Percentiles rank a stretch among this genome's conserved stretches.
Evolutionary conservation across 208 protist species (phyloP).

Genomic region (Acanthamoeba culbertsoni): DNA sequence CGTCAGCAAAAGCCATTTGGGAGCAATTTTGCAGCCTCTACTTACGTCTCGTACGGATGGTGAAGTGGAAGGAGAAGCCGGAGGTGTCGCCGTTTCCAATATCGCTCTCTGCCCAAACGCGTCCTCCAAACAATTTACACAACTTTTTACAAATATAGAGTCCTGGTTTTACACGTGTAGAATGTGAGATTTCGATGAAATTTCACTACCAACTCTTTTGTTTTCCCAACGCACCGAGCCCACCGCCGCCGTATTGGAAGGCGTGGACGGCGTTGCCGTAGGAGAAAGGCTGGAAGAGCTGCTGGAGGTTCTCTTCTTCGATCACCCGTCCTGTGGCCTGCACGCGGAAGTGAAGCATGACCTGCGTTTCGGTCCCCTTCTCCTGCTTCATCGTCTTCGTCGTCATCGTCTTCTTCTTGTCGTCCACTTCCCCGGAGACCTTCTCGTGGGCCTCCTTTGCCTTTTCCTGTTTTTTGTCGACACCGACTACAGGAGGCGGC

Average conservation of each 20-base stretch:
- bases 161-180: too few relatives aligned
- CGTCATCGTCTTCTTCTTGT: neutral
- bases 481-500: too few relatives aligned
- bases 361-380: neutral
- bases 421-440: neutral
- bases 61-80: conserved; percentile 12
- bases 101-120: neutral
- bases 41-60: neutral
- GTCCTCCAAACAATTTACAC: neutral
- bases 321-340: neutral
- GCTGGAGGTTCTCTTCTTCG: neutral
- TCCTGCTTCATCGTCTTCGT: neutral
- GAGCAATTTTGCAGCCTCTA: too few relatives aligned
- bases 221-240: neutral
- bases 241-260: conserved; percentile 31
- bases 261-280: conserved; percentile 9
- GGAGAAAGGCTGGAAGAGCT: conserved; percentile 32
- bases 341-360: conserved; percentile 7
- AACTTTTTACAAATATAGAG: conserved; percentile 32
- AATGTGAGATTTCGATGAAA: too few relatives aligned
- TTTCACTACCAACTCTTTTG: too few relatives aligned
- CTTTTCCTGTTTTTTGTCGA: neutral
- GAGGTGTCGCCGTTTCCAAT: neutral
- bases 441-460: neutral
- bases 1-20: too few relatives aligned